Conservation (phyloP, 768 basidiomycete species). For the Piloderma croceum region DNA sequence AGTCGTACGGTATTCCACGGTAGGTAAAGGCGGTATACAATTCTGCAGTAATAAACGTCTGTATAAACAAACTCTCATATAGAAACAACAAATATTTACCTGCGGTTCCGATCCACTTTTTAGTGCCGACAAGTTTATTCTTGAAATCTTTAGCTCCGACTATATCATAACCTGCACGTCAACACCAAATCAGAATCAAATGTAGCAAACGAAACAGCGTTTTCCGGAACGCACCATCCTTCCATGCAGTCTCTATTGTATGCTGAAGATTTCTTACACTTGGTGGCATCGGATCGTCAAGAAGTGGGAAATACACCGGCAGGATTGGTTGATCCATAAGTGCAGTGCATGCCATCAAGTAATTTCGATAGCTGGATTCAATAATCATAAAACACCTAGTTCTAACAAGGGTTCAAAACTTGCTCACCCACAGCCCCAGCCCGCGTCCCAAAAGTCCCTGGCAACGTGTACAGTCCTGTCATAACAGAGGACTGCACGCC, state of each 20-base stretch:
- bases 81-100: constrained; percentile 37
- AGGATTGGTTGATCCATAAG: constrained; percentile 64
- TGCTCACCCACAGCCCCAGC: constrained; percentile 72
- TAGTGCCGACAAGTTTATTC: constrained; percentile 45
- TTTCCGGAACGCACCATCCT: constrained; percentile 39
- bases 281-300: constrained; percentile 55
- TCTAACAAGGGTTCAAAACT: constrained; percentile 5
- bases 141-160: constrained; percentile 62
- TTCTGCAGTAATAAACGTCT: constrained; percentile 37
- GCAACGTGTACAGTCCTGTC: constrained; percentile 55
- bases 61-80: constrained; percentile 2
- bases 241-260: constrained; percentile 84
- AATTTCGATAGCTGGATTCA: constrained; percentile 67
- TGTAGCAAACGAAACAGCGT: no score
- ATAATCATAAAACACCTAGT: constrained; percentile 1
- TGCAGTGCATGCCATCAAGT: constrained; percentile 68
- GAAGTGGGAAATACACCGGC: constrained; percentile 53
- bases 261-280: constrained; percentile 68
- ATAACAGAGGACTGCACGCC: constrained; percentile 59
- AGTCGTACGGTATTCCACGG: constrained; percentile 74
- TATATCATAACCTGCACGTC: constrained; percentile 58
- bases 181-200: neutral
- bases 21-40: constrained; percentile 73
- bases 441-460: constrained; percentile 52
- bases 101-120: constrained; percentile 77